Evolutionary conservation across 2,329 filamentous ascomycete species (phyloP).

Genomic region (Dothidotthia symphoricarpi): DNA sequence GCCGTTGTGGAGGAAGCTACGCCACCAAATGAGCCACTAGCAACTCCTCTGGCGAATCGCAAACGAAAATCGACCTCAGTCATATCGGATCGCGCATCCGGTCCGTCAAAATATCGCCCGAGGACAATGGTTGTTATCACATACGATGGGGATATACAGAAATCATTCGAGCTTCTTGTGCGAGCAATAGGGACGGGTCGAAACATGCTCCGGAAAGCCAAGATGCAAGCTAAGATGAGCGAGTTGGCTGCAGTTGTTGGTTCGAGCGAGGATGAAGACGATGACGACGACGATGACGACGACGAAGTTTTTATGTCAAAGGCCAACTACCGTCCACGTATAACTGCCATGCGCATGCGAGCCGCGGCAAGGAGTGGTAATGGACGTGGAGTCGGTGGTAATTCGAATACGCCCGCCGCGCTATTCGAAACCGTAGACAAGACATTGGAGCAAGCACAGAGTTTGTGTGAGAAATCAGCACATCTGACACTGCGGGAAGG

Average conservation of each 20-base stretch:
- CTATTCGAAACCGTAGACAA: conserved; percentile 68
- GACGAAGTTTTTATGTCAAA: conserved; percentile 32
- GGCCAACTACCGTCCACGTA: conserved; percentile 38
- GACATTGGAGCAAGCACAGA: conserved; percentile 74
- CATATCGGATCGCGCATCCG: conserved; percentile 41
- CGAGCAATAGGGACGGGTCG: conserved; percentile 76
- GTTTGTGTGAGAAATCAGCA: conserved; percentile 79
- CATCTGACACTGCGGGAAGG: conserved; percentile 88
- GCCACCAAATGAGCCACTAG: conserved; percentile 14
- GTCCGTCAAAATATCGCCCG: conserved; percentile 61
- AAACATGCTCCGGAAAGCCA: conserved; percentile 83
- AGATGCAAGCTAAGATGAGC: conserved; percentile 74
- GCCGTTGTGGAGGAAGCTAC: conserved; percentile 20
- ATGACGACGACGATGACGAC: conserved; percentile 23
- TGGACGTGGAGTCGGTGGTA: conserved; percentile 7
- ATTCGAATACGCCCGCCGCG: conserved; percentile 19
- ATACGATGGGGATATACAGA: conserved; percentile 85
- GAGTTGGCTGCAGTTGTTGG: conserved; percentile 41
- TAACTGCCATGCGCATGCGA: conserved; percentile 34
- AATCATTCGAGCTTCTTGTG: conserved; percentile 77
- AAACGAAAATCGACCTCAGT: conserved; percentile 49
- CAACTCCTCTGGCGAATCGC: conserved; percentile 20
- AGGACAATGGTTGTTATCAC: conserved; percentile 82
- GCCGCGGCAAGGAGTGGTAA: conserved; percentile 16
- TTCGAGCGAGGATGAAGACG: conserved; percentile 25